Evolutionary conservation across 2,329 filamentous ascomycete genomes (phyloP), one percentile per base, ranked within the genome.

Genomic region (Phaeosphaeria sp.): DNA sequence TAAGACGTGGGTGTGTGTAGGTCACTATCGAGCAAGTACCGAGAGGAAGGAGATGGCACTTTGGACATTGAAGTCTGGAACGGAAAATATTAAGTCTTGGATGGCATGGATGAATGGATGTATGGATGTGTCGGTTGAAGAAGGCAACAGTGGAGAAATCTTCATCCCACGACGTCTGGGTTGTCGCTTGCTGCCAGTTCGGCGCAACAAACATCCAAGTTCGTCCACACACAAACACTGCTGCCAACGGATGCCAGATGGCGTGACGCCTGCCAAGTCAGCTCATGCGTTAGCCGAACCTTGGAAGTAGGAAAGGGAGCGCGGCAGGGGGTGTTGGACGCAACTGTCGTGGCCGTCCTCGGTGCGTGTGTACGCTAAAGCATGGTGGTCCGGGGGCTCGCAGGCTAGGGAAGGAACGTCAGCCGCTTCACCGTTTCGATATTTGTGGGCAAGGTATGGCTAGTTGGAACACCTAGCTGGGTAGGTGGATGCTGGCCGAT

Each of bases 381-480:
- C 20, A 20, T 20, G 7, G 41, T 36, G 41, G 41, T 4, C 41
- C 41, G 20, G 20, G 41, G 41, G 11, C 30, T 7, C 30, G 30
- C n/a, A 43, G 41, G 41, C 41, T 43, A 43, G 41, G 59, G 54
- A 58, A 48, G 43, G 54, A 57, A 56, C 59, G 61, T 64, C 62
- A 62, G 63, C 63, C 67, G 63, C 67, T 65, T 69, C 66, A 70
- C 66, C 65, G 65, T 68, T 67, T 67, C 64, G 64, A 61, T 56
- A 53, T 41, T 67, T 61, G 44, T 58, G 62, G 52, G 46, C 36
- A 22, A 17, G 60, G 51, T 36, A 36, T 6, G 30, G 30, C 30
- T 36, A 27, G 25, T 27, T 27, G 25, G 25, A 27, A 27, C 25
- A 27, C 25, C 9, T 27, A 36, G 30, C 30, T 54, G 42, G 42